These are phyloP conservation scores for Trypanosoma lewisi DNA, from an alignment of 208 protist genomes.

Conservation along the genomic window DNA sequence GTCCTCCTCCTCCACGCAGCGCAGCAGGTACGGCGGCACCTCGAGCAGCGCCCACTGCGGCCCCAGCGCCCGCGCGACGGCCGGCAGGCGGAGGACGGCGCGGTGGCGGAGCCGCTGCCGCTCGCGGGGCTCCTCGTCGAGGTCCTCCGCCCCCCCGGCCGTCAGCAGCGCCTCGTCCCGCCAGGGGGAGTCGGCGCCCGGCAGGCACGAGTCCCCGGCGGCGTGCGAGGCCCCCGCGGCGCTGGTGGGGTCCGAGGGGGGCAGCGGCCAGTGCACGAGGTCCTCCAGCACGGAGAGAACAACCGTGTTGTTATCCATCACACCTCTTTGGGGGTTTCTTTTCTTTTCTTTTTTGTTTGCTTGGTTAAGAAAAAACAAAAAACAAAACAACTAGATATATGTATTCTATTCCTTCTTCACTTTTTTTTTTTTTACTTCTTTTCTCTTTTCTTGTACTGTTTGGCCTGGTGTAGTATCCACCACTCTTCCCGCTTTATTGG, in stretches of 20 bases:
- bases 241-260: slow-evolving; percentile 19
- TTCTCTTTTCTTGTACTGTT: slow-evolving; percentile 1
- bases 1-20: slow-evolving; percentile 79
- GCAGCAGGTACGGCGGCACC: slow-evolving; percentile 71
- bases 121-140: slow-evolving; percentile 46
- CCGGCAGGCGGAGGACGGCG: slow-evolving; percentile 60
- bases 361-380: no score
- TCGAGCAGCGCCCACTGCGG: slow-evolving; percentile 48
- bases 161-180: slow-evolving; percentile 23
- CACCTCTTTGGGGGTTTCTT: neutral
- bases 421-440: neutral
- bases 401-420: neutral
- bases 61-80: slow-evolving; percentile 50
- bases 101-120: slow-evolving; percentile 45
- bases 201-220: no score
- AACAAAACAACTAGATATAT: no score
- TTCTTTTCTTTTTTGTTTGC: slow-evolving; percentile 2
- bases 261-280: slow-evolving; percentile 70
- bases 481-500: neutral
- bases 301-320: slow-evolving; percentile 67
- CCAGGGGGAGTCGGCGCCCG: slow-evolving; percentile 5
- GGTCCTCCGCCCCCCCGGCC: slow-evolving; percentile 35
- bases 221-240: neutral
- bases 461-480: neutral
- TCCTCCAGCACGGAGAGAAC: slow-evolving; percentile 72